A percentile compares a stretch with the other conserved stretches of the same genome.
These are phyloP conservation scores for Paraphaeosphaeria minitans DNA, from an alignment of 2,329 filamentous ascomycete genomes.

Conservation along the genomic window DNA sequence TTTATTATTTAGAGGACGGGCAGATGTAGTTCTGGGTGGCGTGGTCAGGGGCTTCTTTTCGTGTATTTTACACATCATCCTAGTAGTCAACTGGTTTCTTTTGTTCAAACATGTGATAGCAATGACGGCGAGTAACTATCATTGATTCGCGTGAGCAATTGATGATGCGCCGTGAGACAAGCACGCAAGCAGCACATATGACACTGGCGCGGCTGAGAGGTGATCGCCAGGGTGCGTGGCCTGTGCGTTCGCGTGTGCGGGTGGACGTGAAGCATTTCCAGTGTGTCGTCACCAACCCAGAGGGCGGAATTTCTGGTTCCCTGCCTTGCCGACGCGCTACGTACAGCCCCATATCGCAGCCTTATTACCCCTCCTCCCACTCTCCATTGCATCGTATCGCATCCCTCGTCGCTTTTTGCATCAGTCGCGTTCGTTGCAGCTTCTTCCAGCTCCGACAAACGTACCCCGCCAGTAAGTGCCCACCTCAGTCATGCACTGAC, in stretches of 20 bases:
- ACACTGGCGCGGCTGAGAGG: conserved; percentile 24
- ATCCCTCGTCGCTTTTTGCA: neutral
- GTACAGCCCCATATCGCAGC: conserved; percentile 30
- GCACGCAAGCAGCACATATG: conserved; percentile 4
- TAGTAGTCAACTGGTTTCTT: conserved; percentile 47
- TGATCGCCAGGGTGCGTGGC: conserved; percentile 36
- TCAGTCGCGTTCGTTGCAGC: neutral
- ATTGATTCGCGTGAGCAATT: neutral
- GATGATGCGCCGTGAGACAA: conserved; percentile 18
- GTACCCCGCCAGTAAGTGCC: conserved; percentile 34
- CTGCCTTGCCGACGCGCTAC: conserved; percentile 24
- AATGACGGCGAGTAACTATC: conserved; percentile 5
- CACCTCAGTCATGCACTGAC: conserved; percentile 27
- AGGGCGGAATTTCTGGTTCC: conserved; percentile 38
- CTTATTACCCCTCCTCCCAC: conserved; percentile 3
- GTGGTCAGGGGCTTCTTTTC: conserved; percentile 42
- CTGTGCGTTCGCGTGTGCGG: conserved; percentile 24
- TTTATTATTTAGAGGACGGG: conserved; percentile 45
- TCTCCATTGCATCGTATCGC: neutral
- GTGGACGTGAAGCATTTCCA: conserved; percentile 29
- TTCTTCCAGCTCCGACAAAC: neutral
- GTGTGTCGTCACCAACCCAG: conserved; percentile 39
- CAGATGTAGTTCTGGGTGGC: conserved; percentile 39
- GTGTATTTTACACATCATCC: conserved; percentile 50
- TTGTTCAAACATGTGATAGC: conserved; percentile 25